Base-by-base conservation (phyloP, 805 yeast species). In the Cyberlindnera americana region DNA sequence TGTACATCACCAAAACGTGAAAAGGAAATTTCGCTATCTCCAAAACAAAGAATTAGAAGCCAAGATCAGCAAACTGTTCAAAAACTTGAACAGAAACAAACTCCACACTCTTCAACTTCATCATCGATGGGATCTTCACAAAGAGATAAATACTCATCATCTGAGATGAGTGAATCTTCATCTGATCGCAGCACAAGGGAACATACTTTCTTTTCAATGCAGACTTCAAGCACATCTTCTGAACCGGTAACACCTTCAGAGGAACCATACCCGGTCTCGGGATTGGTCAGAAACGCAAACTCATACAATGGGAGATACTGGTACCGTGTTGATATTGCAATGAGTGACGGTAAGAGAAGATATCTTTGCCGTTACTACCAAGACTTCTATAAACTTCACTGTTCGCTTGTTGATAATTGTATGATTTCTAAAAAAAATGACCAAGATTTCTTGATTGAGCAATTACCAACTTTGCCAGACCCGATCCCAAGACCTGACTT, bases 341-440 rank as follows among this genome's bases (percentile, higher is more conserved):
- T 62, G 47, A 56, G 59, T 27, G 59, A 64, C 35, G 64, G 64
- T 17, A 59, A 57, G 29, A 65, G 61, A 30, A 60, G 67, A 40
- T 64, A 65, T 36, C 53, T 74, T 16, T 67, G 75, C 44, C 61
- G 78, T 14, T 73, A 67, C 52, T 75, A 73, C 48, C 74, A 70
- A 50, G 79, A 74, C 47, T 72, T 75, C 38, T 70, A 72, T 52
- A 67, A 68, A 37, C 52, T 74, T 17, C 77, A 73, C 41, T 56
- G 65, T 15, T 37, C 59, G 15, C 47, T 69, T 18, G 48, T 62
- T 18, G 56, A 56, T 25, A 40, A 45, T 24, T 27, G 59, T 38
- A 37, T 42, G 21, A 25, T 31, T 5, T 39, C 42, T 4, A 45
- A 41, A 18, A 33, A 29, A 9, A 36, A 38, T 15, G 36, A 40